Base-by-base conservation (phyloP, 148 eudicot genomes). In the Arbutus unedo region DNA sequence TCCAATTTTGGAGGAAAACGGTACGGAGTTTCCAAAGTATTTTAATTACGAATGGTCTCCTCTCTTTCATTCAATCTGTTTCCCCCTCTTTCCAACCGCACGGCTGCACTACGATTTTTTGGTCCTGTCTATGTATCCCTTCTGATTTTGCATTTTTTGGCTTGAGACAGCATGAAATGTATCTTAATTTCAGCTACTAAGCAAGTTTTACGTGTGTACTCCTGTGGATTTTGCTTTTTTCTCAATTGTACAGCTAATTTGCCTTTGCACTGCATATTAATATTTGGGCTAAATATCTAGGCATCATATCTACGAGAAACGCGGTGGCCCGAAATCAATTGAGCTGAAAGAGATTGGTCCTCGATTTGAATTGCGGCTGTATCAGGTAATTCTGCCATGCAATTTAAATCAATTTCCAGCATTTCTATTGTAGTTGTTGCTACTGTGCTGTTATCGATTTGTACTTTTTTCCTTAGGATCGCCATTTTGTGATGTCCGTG, bases 301-400 rank as follows among this genome's bases (percentile, higher is more conserved):
- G 70, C 81, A 78, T 44, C 81, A 96, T 89, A 83, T 96, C 79
- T 96, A 93, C 82, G 97, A 94, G 85, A 92, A 93, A 85, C 93
- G 85, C 47, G 98, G 98, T 80, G 99, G 99, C 82, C 91, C 99
- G 53, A 92, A 93, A 81, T 96, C 97, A 48, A 76, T 94, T 83
- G 97, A 93, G 62, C 84, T 94, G 83, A 94, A 96, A 87, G 99
- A 96, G 88, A 88, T 96, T 79, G 99, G 99, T 79, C 99, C 99
- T 84, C 98, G 99, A 64, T 96, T 96, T 83, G 99, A 96, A 87
- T 77, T 96, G 85, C 84, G 90, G 84, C 86, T 92, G 49, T 96
- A 93, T 88, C 90, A 89, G 98, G 99, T 93, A 81, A 83, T 13
- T 51, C 41, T 15, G 4, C 43, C 70, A 19, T 78, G 41, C 56